Evolutionary conservation across 345 rosid genomes (phyloP).

Genomic region (Populus alba): DNA sequence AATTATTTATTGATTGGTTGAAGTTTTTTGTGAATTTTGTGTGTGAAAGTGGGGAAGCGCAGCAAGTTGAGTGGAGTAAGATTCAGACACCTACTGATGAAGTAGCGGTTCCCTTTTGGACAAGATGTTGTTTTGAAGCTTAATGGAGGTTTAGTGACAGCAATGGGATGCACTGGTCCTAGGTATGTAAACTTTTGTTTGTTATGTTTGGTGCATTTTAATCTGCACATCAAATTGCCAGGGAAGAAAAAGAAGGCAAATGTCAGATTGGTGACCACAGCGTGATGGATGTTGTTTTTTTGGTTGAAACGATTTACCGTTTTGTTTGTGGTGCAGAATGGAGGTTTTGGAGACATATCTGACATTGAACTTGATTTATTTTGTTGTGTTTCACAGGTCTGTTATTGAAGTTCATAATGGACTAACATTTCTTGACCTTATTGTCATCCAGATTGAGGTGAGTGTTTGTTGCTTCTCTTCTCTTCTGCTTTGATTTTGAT

Average conservation of each 20-base stretch:
- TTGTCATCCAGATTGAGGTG: conserved; percentile 96
- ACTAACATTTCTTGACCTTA: conserved; percentile 92
- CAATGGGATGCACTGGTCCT: conserved; percentile 99
- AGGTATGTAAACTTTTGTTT: conserved; percentile 54
- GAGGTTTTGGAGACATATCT: background rate
- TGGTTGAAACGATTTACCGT: background rate
- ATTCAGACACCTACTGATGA: conserved; percentile 58
- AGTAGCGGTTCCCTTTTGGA: conserved; percentile 69
- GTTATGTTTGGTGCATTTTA: background rate
- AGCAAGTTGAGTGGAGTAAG: conserved; percentile 59
- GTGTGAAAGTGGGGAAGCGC: conserved; percentile 49
- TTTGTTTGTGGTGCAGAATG: background rate
- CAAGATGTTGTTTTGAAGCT: conserved; percentile 91
- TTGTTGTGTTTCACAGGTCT: conserved; percentile 47
- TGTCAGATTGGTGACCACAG: background rate
- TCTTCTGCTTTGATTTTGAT: background rate
- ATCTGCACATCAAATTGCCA: background rate
- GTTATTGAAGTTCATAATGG: conserved; percentile 96
- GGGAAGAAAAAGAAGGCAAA: background rate
- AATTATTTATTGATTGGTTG: conserved; percentile 9
- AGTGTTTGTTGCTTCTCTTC: conserved; percentile 2
- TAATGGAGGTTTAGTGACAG: conserved; percentile 96
- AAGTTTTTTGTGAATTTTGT: background rate
- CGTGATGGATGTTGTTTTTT: background rate
- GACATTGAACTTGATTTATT: background rate